These are phyloP conservation scores for Mycena latifolia DNA, from an alignment of 768 basidiomycete species.

Conservation along the genomic window DNA sequence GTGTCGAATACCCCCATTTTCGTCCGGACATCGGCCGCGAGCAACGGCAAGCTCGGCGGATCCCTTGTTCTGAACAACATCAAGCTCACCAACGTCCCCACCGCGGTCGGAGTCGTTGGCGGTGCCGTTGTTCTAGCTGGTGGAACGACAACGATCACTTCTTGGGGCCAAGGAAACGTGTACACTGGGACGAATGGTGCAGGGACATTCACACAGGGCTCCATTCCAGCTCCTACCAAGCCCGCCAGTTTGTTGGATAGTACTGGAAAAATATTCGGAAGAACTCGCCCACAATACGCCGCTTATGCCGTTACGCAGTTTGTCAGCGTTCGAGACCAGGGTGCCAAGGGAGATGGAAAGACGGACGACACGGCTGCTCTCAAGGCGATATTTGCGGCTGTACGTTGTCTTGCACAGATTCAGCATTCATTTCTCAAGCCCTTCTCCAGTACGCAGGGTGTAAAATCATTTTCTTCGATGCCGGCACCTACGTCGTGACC, in stretches of 20 bases:
- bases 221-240: conserved; percentile 64
- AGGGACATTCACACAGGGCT: conserved; percentile 63
- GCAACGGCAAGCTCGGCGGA: conserved; percentile 61
- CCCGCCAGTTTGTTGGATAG: conserved; percentile 68
- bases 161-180: conserved; percentile 86
- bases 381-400: conserved; percentile 70
- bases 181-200: conserved; percentile 64
- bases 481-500: conserved; percentile 69
- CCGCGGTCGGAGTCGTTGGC: conserved; percentile 68
- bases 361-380: conserved; percentile 84
- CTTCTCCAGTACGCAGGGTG: conserved; percentile 69
- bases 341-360: conserved; percentile 79
- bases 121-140: conserved; percentile 71
- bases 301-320: conserved; percentile 72
- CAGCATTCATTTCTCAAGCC: not conserved
- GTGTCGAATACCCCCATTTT: conserved; percentile 74
- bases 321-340: conserved; percentile 77
- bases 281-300: conserved; percentile 75
- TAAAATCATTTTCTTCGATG: conserved; percentile 88
- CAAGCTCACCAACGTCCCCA: conserved; percentile 68
- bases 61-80: conserved; percentile 78
- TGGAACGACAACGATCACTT: conserved; percentile 68
- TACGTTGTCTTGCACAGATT: conserved; percentile 36
- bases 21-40: conserved; percentile 63
- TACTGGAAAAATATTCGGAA: conserved; percentile 73